Conservation (phyloP, 2,329 filamentous ascomycete species). For the Diaporthe sp. region DNA sequence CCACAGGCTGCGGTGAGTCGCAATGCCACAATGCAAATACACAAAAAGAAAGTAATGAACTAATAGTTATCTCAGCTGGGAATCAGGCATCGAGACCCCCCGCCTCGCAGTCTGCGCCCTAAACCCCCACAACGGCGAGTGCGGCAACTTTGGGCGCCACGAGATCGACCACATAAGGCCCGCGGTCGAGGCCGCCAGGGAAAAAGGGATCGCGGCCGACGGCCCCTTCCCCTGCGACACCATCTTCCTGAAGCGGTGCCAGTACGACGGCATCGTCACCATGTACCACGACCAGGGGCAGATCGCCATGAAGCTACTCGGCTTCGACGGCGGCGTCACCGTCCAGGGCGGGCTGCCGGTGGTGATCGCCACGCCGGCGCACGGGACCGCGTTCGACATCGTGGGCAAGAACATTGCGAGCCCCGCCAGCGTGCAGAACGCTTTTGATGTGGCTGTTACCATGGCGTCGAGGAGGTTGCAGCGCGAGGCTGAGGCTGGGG, state of each 20-base stretch:
- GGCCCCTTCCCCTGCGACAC: constrained; percentile 53
- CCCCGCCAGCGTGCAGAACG: constrained; percentile 51
- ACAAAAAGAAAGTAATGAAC: neutral
- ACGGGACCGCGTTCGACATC: constrained; percentile 51
- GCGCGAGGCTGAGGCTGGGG: neutral
- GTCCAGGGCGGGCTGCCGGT: constrained; percentile 52
- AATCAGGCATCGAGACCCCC: constrained; percentile 49
- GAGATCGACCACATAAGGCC: constrained; percentile 52
- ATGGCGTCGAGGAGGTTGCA: constrained; percentile 46
- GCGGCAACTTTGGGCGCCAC: constrained; percentile 50
- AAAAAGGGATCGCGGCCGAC: constrained; percentile 48
- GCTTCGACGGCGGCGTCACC: constrained; percentile 53
- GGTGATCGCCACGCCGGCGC: constrained; percentile 50
- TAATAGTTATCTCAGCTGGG: constrained; percentile 44
- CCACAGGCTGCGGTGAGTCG: constrained; percentile 46
- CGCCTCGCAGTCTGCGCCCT: constrained; percentile 52
- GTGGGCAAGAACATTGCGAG: constrained; percentile 49
- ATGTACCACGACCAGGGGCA: constrained; percentile 56
- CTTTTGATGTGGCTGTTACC: constrained; percentile 48
- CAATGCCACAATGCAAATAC: neutral
- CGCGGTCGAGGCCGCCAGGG: constrained; percentile 47
- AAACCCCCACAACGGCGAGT: constrained; percentile 54
- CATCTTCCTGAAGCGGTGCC: constrained; percentile 51
- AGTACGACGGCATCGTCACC: constrained; percentile 53
- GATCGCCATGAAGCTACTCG: constrained; percentile 53